Evolutionary conservation across 345 rosid species (phyloP), one percentile per base, ranked within the genome.

Genomic region (Euphorbia pulcherrima): DNA sequence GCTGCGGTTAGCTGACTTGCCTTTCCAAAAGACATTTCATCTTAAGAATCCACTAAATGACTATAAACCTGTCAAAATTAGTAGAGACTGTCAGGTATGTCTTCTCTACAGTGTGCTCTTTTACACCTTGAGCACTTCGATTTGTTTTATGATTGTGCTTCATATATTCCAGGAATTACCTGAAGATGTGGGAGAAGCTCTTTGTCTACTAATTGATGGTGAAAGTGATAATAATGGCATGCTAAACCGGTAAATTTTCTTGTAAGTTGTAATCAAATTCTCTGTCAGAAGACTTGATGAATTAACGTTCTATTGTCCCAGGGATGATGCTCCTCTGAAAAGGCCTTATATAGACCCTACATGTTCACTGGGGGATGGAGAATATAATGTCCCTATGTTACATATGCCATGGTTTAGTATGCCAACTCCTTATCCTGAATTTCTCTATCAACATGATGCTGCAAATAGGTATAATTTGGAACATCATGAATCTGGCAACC

Each of bases 11-110:
- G 87, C 80, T 77, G 90, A 88, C 67, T 69, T 93, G 81, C 97
- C 98, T 72, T 93, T 93, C 80, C 97, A 87, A 75, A 88, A 87
- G 87, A 93, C 97, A 62, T 87, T 88, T 69, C 96, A 93, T 81
- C 97, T 92, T 69, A 88, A 84, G 89, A 90, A 93, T 76, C 97
- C 97, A 62, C 71, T 93, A 78, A 93, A 90, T 81, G 96, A 88
- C 77, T 83, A 81, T 80, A 93, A 90, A 76, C 98, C 97, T 75
- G 97, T 93, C 77, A 93, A 93, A 85, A 93, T 90, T 78, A 93
- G 98, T 85, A 85, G 98, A 72, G 98, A 93, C 71, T 93, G 98
- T 60, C 98, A 90, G 98, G 98, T 93, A 62, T 67, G 74, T 63
- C 52, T 64, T 17, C 54, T 72, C 50, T 10, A 5, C 71, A 46